These are phyloP conservation scores for Vanrija humicola DNA, from an alignment of 1,284 basidiomycete species.

Conservation along the genomic window DNA sequence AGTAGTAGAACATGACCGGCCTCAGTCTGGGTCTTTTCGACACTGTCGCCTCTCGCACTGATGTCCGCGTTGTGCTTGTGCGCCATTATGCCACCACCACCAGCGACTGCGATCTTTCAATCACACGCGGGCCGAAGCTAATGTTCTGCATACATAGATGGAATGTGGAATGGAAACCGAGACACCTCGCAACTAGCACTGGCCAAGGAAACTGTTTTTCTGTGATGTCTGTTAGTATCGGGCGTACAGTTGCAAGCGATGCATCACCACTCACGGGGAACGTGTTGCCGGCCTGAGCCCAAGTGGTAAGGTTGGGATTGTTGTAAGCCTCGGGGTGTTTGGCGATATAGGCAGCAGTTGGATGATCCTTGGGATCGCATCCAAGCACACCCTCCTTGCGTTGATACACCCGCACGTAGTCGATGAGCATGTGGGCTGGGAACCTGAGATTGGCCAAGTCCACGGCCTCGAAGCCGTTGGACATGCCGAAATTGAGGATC, in stretches of 20 bases:
- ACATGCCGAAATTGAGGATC: conserved; percentile 66
- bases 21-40: too few species aligned
- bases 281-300: conserved; percentile 30
- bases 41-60: not conserved
- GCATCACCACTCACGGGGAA: conserved; percentile 37
- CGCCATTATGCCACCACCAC: not conserved
- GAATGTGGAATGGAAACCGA: not conserved
- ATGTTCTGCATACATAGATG: conserved; percentile 12
- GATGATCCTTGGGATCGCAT: conserved; percentile 74
- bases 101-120: not conserved
- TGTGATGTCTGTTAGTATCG: conserved; percentile 1
- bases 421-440: conserved; percentile 62
- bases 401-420: conserved; percentile 80
- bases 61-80: not conserved
- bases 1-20: too few species aligned
- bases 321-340: conserved; percentile 33
- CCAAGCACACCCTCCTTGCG: conserved; percentile 66
- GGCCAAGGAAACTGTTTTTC: conserved; percentile 18
- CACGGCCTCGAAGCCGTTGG: conserved; percentile 51
- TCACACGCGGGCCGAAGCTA: not conserved
- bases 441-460: conserved; percentile 64
- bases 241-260: not conserved
- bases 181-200: conserved; percentile 15
- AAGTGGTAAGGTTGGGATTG: conserved; percentile 42
- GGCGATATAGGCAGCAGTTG: conserved; percentile 56